Evolutionary conservation across 164 flowering plant species (phyloP).

Genomic region (Santalum album): DNA sequence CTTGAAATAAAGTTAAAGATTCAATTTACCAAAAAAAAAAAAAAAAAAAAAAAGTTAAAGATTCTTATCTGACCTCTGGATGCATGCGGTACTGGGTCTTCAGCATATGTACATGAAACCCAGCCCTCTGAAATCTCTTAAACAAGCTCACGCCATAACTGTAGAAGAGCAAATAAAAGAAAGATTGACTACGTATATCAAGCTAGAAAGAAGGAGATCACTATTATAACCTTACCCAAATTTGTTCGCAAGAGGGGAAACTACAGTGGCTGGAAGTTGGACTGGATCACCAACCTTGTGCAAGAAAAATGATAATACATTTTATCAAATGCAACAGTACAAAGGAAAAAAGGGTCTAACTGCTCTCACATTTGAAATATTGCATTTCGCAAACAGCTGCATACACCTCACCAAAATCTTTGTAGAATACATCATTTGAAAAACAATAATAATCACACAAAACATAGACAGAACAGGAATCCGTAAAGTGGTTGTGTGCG

Average conservation of each 20-base stretch:
- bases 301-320: not conserved
- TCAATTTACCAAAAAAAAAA: no score
- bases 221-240: constrained; percentile 45
- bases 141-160: constrained; percentile 91
- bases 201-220: no score
- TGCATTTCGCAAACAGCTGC: no score
- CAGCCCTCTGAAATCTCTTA: constrained; percentile 81
- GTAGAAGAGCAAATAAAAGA: not conserved
- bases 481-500: no score
- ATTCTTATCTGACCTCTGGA: constrained; percentile 56
- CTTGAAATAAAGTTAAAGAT: not conserved
- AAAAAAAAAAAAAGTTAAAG: no score
- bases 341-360: not conserved
- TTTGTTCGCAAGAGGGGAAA: constrained; percentile 63
- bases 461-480: no score
- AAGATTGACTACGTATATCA: no score
- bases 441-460: no score
- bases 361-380: no score
- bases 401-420: no score
- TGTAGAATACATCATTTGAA: no score
- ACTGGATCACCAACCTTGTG: constrained; percentile 89
- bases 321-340: not conserved
- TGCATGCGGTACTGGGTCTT: constrained; percentile 98
- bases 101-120: constrained; percentile 91
- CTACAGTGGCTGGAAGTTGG: constrained; percentile 94